Base-by-base conservation (phyloP, 2,329 filamentous ascomycete genomes). In the Fusarium secorum region DNA sequence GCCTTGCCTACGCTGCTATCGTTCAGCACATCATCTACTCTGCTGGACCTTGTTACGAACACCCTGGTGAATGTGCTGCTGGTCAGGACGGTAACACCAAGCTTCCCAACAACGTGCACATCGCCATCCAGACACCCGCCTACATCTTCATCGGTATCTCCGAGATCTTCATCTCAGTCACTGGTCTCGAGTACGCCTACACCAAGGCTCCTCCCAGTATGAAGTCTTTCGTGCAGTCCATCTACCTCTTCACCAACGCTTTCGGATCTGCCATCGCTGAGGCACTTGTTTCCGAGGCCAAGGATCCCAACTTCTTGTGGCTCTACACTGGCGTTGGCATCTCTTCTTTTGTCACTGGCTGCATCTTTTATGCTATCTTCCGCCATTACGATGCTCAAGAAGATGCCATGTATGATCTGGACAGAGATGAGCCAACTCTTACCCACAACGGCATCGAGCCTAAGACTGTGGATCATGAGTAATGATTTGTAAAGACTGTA, bases 161-260 rank as follows among this genome's bases (percentile, higher is more conserved):
- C 0, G 88, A 91, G 77, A 89, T 90, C 62, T 87, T 90, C 74
- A 87, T 88, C 49, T 90, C 88, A 15, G 89, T 93, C 66, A 91
- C 90, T 2, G 88, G 88, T 66, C 85, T 92, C 15, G 91, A 93
- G 78, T 93, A 93, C 72, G 91, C 90, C 22, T 93, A 90, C 80
- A 92, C 90, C 75, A 92, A 93, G 79, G 91, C 91, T 0, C 91
- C 91, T 4, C 86, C 86, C 44, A 88, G 85, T 77, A 92, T 93
- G 90, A 88, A 90, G 78, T 88, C 87, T 1, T 88, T 88, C 82
- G 83, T 88, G 33, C 85, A 85, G 77, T 84, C 85, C 17, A 75
- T 90, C n/a, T 90, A 87, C 74, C 82, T 90, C 61, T 83, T 90
- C 67, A 90, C 87, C 41, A 87, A 83, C 48, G 89, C 88, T 6